phyloP scores from a whole-genome alignment of 2,329 filamentous ascomycete genomes.

The Coniochaeta hoffmannii region DNA sequence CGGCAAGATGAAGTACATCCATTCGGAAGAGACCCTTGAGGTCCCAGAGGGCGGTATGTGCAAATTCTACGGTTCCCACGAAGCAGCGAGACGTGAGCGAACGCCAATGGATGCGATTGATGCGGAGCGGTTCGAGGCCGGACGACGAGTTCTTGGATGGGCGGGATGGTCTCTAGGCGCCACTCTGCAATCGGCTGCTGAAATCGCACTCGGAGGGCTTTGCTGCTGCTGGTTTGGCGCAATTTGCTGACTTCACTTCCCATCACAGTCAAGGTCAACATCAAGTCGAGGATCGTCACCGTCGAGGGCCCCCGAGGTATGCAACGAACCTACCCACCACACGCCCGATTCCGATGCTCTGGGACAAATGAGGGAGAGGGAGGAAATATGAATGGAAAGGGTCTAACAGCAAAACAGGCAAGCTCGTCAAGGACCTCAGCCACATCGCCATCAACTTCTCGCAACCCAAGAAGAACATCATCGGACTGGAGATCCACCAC shows the following conservation, averaged over 20 bases:
- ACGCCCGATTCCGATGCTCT: not conserved
- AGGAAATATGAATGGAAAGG: not conserved
- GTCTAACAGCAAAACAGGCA: slow-evolving; percentile 51
- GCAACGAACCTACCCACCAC: slow-evolving; percentile 13
- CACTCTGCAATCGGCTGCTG: not conserved
- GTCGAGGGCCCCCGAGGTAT: slow-evolving; percentile 93
- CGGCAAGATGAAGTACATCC: slow-evolving; percentile 99
- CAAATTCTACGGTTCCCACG: slow-evolving; percentile 10
- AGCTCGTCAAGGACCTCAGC: slow-evolving; percentile 93
- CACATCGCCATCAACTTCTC: slow-evolving; percentile 96
- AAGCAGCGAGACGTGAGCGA: not conserved
- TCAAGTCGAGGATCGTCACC: slow-evolving; percentile 94
- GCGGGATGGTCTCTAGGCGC: not conserved
- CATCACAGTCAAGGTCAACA: slow-evolving; percentile 82
- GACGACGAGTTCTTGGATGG: slow-evolving; percentile 5
- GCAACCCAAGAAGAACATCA: slow-evolving; percentile 73
- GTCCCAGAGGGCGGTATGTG: slow-evolving; percentile 95
- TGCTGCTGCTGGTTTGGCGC: not conserved
- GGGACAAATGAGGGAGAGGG: not conserved
- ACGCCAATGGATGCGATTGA: slow-evolving; percentile 1
- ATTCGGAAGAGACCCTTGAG: slow-evolving; percentile 90
- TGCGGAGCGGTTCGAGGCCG: not conserved
- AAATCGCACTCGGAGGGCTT: not conserved
- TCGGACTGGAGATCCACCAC: slow-evolving; percentile 98
- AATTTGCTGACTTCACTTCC: slow-evolving; percentile 22